phyloP scores from a whole-genome alignment of 2,329 filamentous ascomycete species.

The Decorospora gaudefroyi region DNA sequence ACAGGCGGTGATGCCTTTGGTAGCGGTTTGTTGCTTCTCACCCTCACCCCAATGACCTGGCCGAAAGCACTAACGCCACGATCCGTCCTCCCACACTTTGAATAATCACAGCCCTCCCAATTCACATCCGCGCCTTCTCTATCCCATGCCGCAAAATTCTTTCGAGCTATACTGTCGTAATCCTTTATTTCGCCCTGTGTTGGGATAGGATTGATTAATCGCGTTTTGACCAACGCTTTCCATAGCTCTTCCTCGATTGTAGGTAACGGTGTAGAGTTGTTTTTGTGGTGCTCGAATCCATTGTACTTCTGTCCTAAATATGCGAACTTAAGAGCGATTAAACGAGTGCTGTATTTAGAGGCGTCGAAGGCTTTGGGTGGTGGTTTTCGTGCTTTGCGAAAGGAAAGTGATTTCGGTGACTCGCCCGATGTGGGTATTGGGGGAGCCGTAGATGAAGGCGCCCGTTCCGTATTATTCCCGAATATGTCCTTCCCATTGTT shows the following conservation, averaged over 20 bases:
- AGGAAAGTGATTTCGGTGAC: conserved; percentile 15
- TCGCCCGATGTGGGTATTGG: background rate
- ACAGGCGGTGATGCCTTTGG: conserved; percentile 23
- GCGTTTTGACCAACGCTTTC: conserved; percentile 82
- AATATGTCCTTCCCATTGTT: background rate
- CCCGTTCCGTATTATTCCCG: background rate
- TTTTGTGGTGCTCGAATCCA: conserved; percentile 84
- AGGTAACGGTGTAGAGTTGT: conserved; percentile 68
- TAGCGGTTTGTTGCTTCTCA: conserved; percentile 77
- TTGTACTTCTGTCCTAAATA: conserved; percentile 92
- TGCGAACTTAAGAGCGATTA: conserved; percentile 89
- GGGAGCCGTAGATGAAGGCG: conserved; percentile 4
- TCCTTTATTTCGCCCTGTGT: conserved; percentile 29
- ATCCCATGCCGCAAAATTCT: conserved; percentile 46
- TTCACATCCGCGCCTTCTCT: conserved; percentile 60
- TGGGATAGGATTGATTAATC: conserved; percentile 64
- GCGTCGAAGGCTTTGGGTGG: conserved; percentile 68
- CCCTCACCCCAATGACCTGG: conserved; percentile 82
- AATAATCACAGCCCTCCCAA: conserved; percentile 86
- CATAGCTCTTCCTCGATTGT: conserved; percentile 93
- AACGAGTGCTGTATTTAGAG: conserved; percentile 77
- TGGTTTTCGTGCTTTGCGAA: conserved; percentile 43
- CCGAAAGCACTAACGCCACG: conserved; percentile 94
- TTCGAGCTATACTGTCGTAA: conserved; percentile 38
- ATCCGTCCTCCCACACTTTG: conserved; percentile 93